Evolutionary conservation across 225 moss, liverwort and hornwort species (phyloP).

Genomic region (Polytrichum commune): DNA sequence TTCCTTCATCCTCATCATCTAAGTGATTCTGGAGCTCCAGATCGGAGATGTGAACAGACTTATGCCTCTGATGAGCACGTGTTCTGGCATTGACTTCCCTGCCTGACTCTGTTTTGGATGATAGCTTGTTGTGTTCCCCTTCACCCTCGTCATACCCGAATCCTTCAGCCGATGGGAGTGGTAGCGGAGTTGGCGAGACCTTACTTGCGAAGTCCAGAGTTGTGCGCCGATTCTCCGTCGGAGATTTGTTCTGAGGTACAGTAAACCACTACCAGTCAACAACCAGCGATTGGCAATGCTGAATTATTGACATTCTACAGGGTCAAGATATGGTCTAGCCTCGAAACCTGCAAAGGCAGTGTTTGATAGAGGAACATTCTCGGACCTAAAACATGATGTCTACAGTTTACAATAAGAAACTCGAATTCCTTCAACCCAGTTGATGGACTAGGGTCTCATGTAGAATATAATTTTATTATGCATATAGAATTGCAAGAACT

Average conservation of each 20-base stretch:
- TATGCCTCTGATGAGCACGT: constrained; percentile 26
- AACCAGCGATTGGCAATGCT: no score
- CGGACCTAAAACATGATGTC: no score
- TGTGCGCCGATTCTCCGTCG: constrained; percentile 25
- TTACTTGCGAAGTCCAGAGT: constrained; percentile 35
- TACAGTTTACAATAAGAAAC: no score
- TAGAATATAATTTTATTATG: no score
- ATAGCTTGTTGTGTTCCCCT: constrained; percentile 43
- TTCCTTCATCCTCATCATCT: constrained; percentile 35
- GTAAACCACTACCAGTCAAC: no score
- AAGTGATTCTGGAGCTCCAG: constrained; percentile 18
- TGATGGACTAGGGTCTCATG: neutral
- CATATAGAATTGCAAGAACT: no score
- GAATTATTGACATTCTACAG: no score
- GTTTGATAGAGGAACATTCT: no score
- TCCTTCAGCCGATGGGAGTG: constrained; percentile 45
- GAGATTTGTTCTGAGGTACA: constrained; percentile 17
- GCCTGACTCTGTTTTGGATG: constrained; percentile 30
- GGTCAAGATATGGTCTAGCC: no score
- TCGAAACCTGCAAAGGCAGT: no score
- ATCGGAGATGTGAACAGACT: constrained; percentile 18
- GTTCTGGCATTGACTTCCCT: constrained; percentile 21
- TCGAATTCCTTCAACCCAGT: neutral
- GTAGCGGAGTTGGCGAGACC: constrained; percentile 52
- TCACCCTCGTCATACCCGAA: constrained; percentile 45